These are phyloP conservation scores for Lactarius quietus DNA, from an alignment of 768 basidiomycete genomes.

Conservation along the genomic window DNA sequence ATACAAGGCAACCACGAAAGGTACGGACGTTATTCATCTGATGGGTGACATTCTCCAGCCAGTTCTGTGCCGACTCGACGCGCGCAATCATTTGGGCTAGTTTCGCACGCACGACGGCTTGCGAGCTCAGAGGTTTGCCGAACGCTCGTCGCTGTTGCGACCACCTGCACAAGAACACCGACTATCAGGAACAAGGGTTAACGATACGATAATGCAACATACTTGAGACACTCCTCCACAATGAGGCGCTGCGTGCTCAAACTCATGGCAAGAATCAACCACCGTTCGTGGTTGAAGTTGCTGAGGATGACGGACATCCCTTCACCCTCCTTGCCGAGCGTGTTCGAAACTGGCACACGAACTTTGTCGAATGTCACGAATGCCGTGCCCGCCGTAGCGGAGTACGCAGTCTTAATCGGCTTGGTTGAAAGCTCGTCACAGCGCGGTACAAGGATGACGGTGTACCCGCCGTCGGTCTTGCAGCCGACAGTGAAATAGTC, in stretches of 20 bases:
- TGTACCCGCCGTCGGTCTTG: conserved; percentile 67
- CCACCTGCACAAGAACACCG: conserved; percentile 55
- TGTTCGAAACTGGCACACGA: conserved; percentile 81
- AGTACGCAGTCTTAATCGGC: conserved; percentile 91
- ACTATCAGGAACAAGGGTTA: not conserved
- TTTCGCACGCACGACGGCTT: conserved; percentile 86
- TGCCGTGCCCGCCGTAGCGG: conserved; percentile 85
- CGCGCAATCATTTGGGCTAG: conserved; percentile 88
- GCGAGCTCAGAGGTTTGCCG: conserved; percentile 76
- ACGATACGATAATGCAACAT: conserved; percentile 22
- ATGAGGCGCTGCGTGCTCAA: conserved; percentile 73
- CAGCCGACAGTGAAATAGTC: conserved; percentile 84
- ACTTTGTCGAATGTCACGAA: conserved; percentile 77
- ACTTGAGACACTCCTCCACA: conserved; percentile 91
- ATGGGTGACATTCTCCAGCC: conserved; percentile 86
- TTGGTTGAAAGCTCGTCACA: conserved; percentile 75
- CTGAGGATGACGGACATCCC: conserved; percentile 81
- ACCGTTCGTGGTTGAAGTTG: conserved; percentile 89
- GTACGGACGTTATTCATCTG: conserved; percentile 82
- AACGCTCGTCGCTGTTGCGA: conserved; percentile 88
- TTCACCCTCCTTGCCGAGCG: conserved; percentile 80
- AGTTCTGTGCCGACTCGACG: conserved; percentile 79
- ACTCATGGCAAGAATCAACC: conserved; percentile 76
- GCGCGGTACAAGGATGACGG: conserved; percentile 72
- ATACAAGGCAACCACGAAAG: not conserved